Percentiles rank a stretch among this genome's conserved stretches.
phyloP scores from a whole-genome alignment of 495 filamentous ascomycete genomes.

The Annulohypoxylon stygium region DNA sequence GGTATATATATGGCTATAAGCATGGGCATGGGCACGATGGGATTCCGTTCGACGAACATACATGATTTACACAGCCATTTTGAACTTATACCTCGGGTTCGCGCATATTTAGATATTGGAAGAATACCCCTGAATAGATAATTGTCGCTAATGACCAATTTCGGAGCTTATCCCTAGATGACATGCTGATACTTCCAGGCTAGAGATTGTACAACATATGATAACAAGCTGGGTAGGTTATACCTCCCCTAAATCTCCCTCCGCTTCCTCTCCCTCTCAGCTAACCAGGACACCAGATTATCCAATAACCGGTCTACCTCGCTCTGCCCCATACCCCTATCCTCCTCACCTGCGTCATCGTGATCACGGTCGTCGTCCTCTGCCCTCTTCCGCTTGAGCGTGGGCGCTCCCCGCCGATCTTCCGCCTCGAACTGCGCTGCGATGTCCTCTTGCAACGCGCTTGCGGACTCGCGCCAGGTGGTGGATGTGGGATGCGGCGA shows the following conservation, averaged over 20 bases:
- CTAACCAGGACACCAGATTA: conserved; percentile 4
- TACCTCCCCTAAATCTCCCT: background rate
- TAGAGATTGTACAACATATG: background rate
- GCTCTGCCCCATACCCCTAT: background rate
- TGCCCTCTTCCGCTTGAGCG: background rate
- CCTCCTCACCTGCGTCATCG: background rate
- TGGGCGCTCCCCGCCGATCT: background rate
- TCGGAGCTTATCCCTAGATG: background rate
- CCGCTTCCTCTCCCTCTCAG: conserved; percentile 9
- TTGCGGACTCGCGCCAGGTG: conserved; percentile 6
- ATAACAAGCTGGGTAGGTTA: too few relatives aligned
- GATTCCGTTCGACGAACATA: background rate
- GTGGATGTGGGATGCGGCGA: background rate
- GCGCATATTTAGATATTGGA: background rate
- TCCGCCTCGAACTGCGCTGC: background rate
- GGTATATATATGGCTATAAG: background rate
- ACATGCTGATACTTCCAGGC: background rate
- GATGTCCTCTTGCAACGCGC: conserved; percentile 22
- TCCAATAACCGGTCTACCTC: background rate
- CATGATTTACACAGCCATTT: background rate
- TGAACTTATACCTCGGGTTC: background rate
- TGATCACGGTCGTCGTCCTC: background rate
- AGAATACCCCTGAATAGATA: conserved; percentile 4
- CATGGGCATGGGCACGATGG: background rate
- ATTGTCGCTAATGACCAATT: background rate